These are phyloP conservation scores for Neofusicoccum sp. DNA, from an alignment of 2,329 filamentous ascomycete genomes.

Conservation along the genomic window DNA sequence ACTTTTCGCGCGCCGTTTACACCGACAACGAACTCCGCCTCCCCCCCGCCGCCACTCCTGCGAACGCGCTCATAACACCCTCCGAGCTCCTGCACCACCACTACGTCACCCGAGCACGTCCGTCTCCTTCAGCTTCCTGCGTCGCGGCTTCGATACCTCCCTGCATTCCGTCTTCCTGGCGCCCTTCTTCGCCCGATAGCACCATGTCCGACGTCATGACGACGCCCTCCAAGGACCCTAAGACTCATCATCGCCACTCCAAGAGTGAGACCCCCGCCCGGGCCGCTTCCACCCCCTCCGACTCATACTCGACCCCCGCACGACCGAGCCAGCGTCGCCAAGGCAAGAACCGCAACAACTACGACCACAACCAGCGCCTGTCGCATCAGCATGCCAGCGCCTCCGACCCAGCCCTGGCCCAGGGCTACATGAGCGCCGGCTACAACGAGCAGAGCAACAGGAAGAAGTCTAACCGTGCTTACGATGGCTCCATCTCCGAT, in stretches of 20 bases:
- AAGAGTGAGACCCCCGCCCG: conserved; percentile 25
- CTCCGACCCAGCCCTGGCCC: conserved; percentile 17
- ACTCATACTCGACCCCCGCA: conserved; percentile 23
- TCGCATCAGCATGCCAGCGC: not conserved
- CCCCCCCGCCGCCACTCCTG: conserved; percentile 9
- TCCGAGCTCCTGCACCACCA: not conserved
- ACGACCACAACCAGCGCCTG: conserved; percentile 24
- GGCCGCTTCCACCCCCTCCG: conserved; percentile 27
- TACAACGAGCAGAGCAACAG: conserved; percentile 4
- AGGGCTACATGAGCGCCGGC: conserved; percentile 23
- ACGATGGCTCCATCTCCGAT: conserved; percentile 43
- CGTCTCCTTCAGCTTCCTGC: not conserved
- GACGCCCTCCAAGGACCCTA: conserved; percentile 33
- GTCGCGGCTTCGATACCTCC: not conserved
- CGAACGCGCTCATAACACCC: conserved; percentile 18
- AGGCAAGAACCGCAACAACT: conserved; percentile 33
- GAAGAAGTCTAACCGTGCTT: conserved; percentile 29
- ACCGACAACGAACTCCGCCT: conserved; percentile 8
- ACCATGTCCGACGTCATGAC: conserved; percentile 11
- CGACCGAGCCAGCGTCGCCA: conserved; percentile 31
- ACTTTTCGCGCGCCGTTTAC: conserved; percentile 7
- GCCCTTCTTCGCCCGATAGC: not conserved
- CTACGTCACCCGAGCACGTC: conserved; percentile 9
- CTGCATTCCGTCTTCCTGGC: not conserved
- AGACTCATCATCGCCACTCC: conserved; percentile 29